Conservation (phyloP, 148 eudicot species). For the Rhododendron henanense region DNA sequence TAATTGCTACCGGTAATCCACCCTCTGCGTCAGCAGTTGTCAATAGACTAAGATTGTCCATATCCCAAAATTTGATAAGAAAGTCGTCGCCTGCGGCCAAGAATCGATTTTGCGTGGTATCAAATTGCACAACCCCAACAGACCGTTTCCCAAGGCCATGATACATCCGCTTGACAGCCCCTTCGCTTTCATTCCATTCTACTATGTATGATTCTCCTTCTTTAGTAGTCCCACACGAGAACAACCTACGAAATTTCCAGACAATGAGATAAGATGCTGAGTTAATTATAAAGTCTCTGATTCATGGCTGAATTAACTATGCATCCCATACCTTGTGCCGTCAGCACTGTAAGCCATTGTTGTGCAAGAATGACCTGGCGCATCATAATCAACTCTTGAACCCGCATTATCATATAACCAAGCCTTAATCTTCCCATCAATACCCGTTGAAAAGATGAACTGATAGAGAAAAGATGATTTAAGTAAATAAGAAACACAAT, state of each 20-base stretch:
- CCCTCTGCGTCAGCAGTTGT: constrained; percentile 57
- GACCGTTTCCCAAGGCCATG: constrained; percentile 58
- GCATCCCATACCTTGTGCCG: constrained; percentile 50
- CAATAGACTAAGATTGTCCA: constrained; percentile 50
- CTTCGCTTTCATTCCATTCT: constrained; percentile 80
- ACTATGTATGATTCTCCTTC: constrained; percentile 66
- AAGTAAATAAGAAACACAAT: neutral
- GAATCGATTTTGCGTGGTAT: constrained; percentile 47
- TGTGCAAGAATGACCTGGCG: constrained; percentile 65
- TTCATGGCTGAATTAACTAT: neutral
- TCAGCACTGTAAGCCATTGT: constrained; percentile 63
- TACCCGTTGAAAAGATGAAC: constrained; percentile 64
- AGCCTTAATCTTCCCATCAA: constrained; percentile 76
- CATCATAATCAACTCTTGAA: constrained; percentile 60
- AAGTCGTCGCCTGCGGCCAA: constrained; percentile 70
- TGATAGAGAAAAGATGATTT: constrained; percentile 20
- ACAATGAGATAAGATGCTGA: neutral
- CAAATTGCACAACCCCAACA: constrained; percentile 65
- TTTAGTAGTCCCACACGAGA: constrained; percentile 69
- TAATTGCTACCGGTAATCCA: constrained; percentile 53
- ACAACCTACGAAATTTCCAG: constrained; percentile 34
- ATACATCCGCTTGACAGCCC: constrained; percentile 53
- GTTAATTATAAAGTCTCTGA: neutral
- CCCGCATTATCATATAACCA: constrained; percentile 67
- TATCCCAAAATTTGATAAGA: constrained; percentile 62